Evolutionary conservation across 2,329 filamentous ascomycete species (phyloP), one percentile per base, ranked within the genome.

Genomic region (Lomentospora prolificans): DNA sequence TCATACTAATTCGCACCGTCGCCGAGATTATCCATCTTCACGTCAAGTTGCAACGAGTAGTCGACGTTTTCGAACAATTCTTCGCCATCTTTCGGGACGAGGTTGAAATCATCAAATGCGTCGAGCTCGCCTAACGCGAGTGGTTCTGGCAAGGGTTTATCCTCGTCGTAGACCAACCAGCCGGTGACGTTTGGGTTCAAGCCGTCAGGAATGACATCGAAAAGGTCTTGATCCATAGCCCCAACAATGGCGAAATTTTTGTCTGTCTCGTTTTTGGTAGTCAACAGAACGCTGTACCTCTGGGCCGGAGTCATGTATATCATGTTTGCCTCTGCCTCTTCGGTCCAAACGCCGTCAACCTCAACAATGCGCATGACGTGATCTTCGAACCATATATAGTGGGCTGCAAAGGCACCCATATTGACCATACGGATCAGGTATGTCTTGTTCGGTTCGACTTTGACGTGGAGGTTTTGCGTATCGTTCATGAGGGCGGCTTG

Each of bases 381-480:
- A 17, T 76, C 80, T 64, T 86, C 82, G 55, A 86, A 80, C 81
- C 82, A 86, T 50, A 86, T 64, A 60, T 85, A 84, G 62, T 85
- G 81, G 3, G 76, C 78, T 1, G 81, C 80, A 69, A 89, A 90
- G 14, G 86, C 87, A 12, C 83, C 86, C 19, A 89, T 80, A 62
- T 89, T 90, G 61, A 89, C 74, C 57, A 90, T 73, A 46, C 84
- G 84, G 62, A 92, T 77, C 7, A 89, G 71, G 57, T 91, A 91
- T 0, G 84, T 91, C 63, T 81, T 88, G 2, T 80, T 79, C 0
- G 87, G 82, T 60, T 84, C 62, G 3, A 90, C 78, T 0, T 74
- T 61, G 36, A 90, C 69, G 2, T 71, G 77, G 2, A 82, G 68
- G 56, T 85, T 78, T 57, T 78, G 76, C 0, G 81, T 83, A 59